Evolutionary conservation across 2,329 filamentous ascomycete species (phyloP).

Genomic region (Tetracladium maxilliforme): DNA sequence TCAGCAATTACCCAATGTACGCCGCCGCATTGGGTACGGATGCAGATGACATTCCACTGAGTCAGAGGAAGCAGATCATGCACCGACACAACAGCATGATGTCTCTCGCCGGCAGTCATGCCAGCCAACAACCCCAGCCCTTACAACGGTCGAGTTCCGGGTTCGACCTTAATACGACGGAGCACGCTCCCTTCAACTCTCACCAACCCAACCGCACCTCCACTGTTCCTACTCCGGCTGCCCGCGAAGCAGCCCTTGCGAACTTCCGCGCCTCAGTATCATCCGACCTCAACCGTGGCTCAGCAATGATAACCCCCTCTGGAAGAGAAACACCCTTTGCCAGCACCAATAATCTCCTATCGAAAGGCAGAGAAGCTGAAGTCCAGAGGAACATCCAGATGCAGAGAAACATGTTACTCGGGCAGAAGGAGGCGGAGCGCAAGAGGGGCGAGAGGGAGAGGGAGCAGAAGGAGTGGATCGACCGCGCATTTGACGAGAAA

Average conservation of each 20-base stretch:
- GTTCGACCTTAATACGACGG: no score
- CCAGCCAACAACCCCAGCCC: conserved; percentile 6
- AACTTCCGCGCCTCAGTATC: conserved; percentile 53
- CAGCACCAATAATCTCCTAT: neutral
- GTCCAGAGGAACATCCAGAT: conserved; percentile 27
- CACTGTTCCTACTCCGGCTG: conserved; percentile 22
- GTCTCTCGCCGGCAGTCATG: conserved; percentile 16
- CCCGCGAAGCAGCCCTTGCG: conserved; percentile 44
- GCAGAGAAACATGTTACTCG: conserved; percentile 39
- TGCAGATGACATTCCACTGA: conserved; percentile 4
- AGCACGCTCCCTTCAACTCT: conserved; percentile 29
- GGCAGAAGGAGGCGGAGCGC: conserved; percentile 47
- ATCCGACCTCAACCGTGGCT: conserved; percentile 37
- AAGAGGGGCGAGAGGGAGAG: conserved; percentile 42
- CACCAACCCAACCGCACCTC: conserved; percentile 36
- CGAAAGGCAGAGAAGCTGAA: conserved; percentile 18
- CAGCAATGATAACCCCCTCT: conserved; percentile 15
- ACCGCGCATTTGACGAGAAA: conserved; percentile 53
- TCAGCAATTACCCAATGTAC: no score
- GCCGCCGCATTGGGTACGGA: no score
- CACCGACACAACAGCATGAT: conserved; percentile 1
- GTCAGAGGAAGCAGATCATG: conserved; percentile 2
- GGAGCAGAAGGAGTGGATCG: conserved; percentile 38
- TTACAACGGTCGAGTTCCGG: no score
- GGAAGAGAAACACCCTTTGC: conserved; percentile 3